Base-by-base conservation (phyloP, 148 eudicot genomes). In the Simmondsia chinensis region DNA sequence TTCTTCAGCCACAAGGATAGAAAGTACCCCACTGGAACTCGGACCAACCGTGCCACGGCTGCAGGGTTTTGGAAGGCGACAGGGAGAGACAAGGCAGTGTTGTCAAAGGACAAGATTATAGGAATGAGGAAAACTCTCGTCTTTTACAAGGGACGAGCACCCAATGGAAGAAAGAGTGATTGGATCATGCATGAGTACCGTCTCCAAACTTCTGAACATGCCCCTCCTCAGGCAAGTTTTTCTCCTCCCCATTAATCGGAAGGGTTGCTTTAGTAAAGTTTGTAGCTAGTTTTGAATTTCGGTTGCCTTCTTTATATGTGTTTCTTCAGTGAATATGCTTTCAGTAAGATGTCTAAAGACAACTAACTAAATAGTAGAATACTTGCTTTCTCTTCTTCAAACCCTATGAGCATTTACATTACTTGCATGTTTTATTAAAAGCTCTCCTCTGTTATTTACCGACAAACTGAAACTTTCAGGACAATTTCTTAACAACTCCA, bases 141-240 rank as follows among this genome's bases (percentile, higher is more conserved):
- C 1, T 88, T 60, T 61, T 88, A 88, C 69, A 73, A 60, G 50
- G 97, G 97, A 1, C 79, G 94, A 0, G 94, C 97, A 0, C 97
- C 97, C 0, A 80, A 78, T 27, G 97, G 97, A 7, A 47, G 69
- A 34, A 88, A 80, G 60, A 51, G 66, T 0, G 91, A 88, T 36
- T 83, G 97, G 97, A 88, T 88, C 48, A 88, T 88, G 83, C 97
- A 88, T 38, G 97, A 88, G 32, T 88, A 88, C 43, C 81, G 94
- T 14, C 84, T 88, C n/a, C 94, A 88, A 65, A 60, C 87, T 8
- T 46, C 83, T 46, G 74, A 88, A 31, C 70, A 70, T 40, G 82
- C 67, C 39, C 87, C 81, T 28, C 56, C 77, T 37, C 94, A 83
- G 94, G 94, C 69, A 68, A 73, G 54, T 46, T 20, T 31, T 0